A percentile compares a stretch with the other conserved stretches of the same genome.
Conservation (phyloP, 495 filamentous ascomycete genomes). For the Letharia lupina region DNA sequence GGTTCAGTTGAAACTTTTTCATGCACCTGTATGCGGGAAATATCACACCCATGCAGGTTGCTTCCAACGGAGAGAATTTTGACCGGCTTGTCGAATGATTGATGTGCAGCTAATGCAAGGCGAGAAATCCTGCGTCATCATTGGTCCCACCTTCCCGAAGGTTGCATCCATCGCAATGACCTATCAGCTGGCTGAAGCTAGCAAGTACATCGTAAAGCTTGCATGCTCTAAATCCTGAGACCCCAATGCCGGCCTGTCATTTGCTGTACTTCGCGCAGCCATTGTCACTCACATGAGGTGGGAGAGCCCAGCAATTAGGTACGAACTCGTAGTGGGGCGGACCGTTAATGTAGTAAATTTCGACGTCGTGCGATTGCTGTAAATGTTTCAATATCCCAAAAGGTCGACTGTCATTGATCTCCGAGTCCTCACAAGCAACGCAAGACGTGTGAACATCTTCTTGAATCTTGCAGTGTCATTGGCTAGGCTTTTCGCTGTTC, state of each 20-base stretch:
- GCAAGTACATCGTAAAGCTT: conserved; percentile 6
- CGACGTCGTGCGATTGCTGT: conserved; percentile 17
- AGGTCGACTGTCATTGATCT: neutral
- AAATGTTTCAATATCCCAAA: neutral
- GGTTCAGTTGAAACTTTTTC: neutral
- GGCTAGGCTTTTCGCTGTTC: neutral
- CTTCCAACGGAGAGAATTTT: neutral
- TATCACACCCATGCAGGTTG: neutral
- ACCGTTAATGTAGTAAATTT: conserved; percentile 23
- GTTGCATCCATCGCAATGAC: neutral
- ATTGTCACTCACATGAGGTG: conserved; percentile 22
- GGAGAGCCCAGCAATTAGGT: conserved; percentile 22
- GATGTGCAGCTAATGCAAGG: conserved; percentile 16
- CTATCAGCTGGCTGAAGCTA: conserved; percentile 16
- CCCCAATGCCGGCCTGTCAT: conserved; percentile 21
- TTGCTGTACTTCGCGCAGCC: conserved; percentile 24
- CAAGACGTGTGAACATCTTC: conserved; percentile 4
- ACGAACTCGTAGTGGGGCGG: conserved; percentile 13
- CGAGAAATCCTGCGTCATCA: conserved; percentile 5
- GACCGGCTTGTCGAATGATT: conserved; percentile 3
- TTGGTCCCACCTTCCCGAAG: conserved; percentile 14
- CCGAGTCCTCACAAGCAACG: neutral
- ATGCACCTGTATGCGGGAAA: neutral
- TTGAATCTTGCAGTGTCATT: conserved; percentile 1
- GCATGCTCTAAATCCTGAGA: conserved; percentile 14